Evolutionary conservation across 345 rosid species (phyloP).

Genomic region (Xanthoceras sorbifolium): DNA sequence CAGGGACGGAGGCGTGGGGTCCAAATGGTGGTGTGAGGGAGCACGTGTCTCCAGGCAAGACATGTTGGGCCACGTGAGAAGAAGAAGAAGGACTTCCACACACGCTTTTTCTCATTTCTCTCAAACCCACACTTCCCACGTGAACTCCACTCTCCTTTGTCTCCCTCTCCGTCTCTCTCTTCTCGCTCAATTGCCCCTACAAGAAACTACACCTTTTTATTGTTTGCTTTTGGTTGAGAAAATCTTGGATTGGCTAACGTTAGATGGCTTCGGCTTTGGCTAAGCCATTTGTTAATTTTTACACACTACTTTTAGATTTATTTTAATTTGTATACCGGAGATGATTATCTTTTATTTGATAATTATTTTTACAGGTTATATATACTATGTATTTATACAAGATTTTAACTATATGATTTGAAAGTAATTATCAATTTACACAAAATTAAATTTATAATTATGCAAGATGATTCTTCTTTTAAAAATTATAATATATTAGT

Average conservation of each 20-base stretch:
- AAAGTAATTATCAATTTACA: no score
- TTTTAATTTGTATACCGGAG: no score
- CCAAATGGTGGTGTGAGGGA: conserved; percentile 10
- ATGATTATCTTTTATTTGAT: no score
- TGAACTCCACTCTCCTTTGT: conserved; percentile 52
- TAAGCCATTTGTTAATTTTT: not conserved
- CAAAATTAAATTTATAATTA: no score
- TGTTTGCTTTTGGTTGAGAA: not conserved
- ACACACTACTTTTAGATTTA: no score
- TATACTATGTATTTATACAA: no score
- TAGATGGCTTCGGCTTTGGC: not conserved
- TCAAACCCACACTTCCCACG: conserved; percentile 40
- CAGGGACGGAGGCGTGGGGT: conserved; percentile 35
- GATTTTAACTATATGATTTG: no score
- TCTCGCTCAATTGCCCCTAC: no score
- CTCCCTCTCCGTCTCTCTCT: conserved; percentile 16
- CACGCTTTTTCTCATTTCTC: conserved; percentile 30
- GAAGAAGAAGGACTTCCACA: conserved; percentile 20
- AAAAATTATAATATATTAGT: no score
- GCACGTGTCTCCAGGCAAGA: conserved; percentile 58
- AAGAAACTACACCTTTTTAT: not conserved
- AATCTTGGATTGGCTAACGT: not conserved
- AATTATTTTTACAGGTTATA: no score
- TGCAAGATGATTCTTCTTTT: no score
- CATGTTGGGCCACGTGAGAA: conserved; percentile 68